Conservation (phyloP, 1,284 basidiomycete genomes). For the Athelia psychrophila region DNA sequence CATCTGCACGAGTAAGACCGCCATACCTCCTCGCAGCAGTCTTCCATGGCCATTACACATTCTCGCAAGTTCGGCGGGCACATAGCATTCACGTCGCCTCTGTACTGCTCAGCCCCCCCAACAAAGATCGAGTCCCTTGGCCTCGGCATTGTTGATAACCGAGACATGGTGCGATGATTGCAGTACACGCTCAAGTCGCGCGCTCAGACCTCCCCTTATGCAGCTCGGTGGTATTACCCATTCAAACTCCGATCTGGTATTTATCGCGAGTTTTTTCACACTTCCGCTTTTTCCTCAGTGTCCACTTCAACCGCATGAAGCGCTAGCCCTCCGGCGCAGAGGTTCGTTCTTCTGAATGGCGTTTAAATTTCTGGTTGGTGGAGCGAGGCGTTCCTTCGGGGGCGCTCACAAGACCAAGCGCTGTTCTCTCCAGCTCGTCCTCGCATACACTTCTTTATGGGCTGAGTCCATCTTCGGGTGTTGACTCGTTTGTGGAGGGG, state of each 20-base stretch:
- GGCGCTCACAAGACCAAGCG: constrained; percentile 4
- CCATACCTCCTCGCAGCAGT: constrained; percentile 68
- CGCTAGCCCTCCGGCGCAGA: constrained; percentile 4
- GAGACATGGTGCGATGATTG: constrained; percentile 37
- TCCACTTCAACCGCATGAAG: constrained; percentile 4
- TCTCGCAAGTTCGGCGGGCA: constrained; percentile 70
- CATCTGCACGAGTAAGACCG: neutral
- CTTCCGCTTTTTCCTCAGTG: constrained; percentile 2
- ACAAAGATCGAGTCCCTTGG: constrained; percentile 68
- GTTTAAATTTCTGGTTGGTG: constrained; percentile 4
- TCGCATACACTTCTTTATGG: neutral
- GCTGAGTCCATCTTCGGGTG: too few relatives aligned
- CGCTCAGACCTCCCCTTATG: neutral
- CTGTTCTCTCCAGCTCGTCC: neutral
- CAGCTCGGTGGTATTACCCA: neutral
- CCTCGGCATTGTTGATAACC: constrained; percentile 54
- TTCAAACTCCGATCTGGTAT: neutral
- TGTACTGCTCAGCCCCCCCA: constrained; percentile 54
- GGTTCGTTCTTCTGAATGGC: constrained; percentile 3
- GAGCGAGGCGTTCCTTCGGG: constrained; percentile 4
- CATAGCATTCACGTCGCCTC: constrained; percentile 54
- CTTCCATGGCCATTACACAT: constrained; percentile 71
- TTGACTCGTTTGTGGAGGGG: too few relatives aligned
- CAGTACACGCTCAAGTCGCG: neutral
- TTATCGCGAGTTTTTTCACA: neutral